Conservation (phyloP, 148 eudicot species). For the Camellia lanceoleosa region DNA sequence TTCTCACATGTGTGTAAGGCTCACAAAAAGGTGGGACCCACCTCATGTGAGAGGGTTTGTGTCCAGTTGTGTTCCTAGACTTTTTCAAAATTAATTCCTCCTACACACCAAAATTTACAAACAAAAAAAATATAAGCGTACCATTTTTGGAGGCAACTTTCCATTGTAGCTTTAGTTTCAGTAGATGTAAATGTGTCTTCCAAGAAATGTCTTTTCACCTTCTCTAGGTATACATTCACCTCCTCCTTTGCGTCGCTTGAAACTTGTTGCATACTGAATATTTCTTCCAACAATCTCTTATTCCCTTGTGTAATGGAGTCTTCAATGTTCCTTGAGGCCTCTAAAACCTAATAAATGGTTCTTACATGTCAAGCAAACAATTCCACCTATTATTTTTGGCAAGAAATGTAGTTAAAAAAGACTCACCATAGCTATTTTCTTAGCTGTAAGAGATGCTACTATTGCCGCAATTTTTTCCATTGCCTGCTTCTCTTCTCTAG, state of each 20-base stretch:
- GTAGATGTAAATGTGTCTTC: slow-evolving; percentile 51
- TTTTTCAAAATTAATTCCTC: neutral
- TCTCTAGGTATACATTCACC: slow-evolving; percentile 44
- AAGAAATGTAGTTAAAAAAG: neutral
- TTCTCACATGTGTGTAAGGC: too few species aligned
- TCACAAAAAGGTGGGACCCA: too few species aligned
- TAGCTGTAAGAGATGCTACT: slow-evolving; percentile 3
- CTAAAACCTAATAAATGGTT: slow-evolving; percentile 49
- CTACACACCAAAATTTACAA: neutral
- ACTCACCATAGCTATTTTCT: slow-evolving; percentile 48
- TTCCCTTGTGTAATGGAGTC: slow-evolving; percentile 35
- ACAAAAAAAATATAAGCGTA: slow-evolving; percentile 24
- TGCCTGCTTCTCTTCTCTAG: too few species aligned
- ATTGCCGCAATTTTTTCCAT: too few species aligned
- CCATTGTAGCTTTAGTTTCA: slow-evolving; percentile 42
- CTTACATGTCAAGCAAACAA: neutral
- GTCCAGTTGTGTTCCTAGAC: too few species aligned
- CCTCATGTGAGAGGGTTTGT: too few species aligned
- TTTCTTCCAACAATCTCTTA: slow-evolving; percentile 34
- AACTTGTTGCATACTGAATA: slow-evolving; percentile 54
- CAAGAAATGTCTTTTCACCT: slow-evolving; percentile 41
- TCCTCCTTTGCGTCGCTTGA: slow-evolving; percentile 43
- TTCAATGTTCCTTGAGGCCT: slow-evolving; percentile 47
- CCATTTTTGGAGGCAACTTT: slow-evolving; percentile 59
- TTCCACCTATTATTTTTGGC: too few species aligned